Evolutionary conservation across 345 rosid species (phyloP), one percentile per base, ranked within the genome.

Genomic region (Brassica carinata): DNA sequence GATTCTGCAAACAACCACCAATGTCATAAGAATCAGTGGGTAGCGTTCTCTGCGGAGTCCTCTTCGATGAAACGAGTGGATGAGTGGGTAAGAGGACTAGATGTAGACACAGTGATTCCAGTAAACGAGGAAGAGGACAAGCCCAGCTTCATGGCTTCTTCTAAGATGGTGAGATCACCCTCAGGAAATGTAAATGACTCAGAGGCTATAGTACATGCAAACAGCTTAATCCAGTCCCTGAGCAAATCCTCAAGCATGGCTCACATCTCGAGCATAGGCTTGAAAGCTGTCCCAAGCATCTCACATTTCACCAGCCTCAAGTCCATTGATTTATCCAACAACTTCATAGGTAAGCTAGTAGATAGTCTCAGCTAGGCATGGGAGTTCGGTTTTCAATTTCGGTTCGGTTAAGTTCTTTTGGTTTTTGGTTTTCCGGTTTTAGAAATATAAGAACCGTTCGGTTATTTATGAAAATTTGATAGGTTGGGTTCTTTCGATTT

Each of bases 171-270:
- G 69, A 90, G 76, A 83, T 82, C 89, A 63, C 84, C 77, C 1
- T 30, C 79, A 69, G 71, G 81, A 72, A 68, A 70, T 73, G 26
- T 75, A 57, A 87, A 88, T 80, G 78, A 85, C n/a, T 81, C 91
- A 1, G 96, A 85, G 81, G 98, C 87, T 30, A 80, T 88, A 68
- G 74, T 87, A 13, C 93, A 88, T 33, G 98, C 97, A 31, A 96
- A 92, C 74, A 83, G 80, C 59, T 77, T 85, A 67, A 89, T 96
- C 80, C 98, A 86, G 71, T 88, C 97, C 23, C 87, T 96, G 65
- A 93, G 91, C 83, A 88, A 93, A 45, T 88, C 96, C 66, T 90
- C 99, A 14, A 85, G 93, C 23, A 90, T 93, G 68, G 98, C 98
- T 82, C 93, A 91, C 74, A 87, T 93, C 38, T 87, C 91, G 0